phyloP scores from a whole-genome alignment of 2,329 filamentous ascomycete genomes.

The Madurella fahalii region DNA sequence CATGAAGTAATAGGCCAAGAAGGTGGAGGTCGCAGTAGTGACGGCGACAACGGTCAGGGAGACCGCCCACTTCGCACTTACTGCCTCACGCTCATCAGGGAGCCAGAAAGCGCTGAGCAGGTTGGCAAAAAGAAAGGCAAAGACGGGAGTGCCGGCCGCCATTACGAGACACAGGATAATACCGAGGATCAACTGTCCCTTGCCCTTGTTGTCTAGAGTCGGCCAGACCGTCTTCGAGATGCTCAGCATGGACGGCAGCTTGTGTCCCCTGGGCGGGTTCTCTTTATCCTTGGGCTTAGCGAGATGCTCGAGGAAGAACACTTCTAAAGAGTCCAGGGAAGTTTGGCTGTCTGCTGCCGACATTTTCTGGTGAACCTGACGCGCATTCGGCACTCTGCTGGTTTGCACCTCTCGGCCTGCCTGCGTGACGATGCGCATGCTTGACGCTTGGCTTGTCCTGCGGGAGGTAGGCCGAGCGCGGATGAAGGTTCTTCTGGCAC shows the following conservation, averaged over 20 bases:
- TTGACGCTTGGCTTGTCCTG: neutral
- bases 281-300: slow-evolving; percentile 21
- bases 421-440: slow-evolving; percentile 19
- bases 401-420: slow-evolving; percentile 18
- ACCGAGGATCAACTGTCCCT: slow-evolving; percentile 54
- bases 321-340: slow-evolving; percentile 22
- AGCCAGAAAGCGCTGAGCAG: slow-evolving; percentile 69
- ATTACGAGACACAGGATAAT: slow-evolving; percentile 59
- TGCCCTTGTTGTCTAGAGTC: slow-evolving; percentile 48
- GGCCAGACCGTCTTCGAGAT: slow-evolving; percentile 71
- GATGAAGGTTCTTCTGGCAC: neutral
- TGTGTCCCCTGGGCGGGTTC: slow-evolving; percentile 3
- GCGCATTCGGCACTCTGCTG: slow-evolving; percentile 15
- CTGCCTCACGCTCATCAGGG: slow-evolving; percentile 42
- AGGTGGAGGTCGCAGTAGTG: slow-evolving; percentile 62
- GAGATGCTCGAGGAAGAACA: slow-evolving; percentile 24
- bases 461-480: neutral
- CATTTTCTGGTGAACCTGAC: slow-evolving; percentile 1
- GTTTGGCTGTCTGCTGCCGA: neutral
- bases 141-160: slow-evolving; percentile 59
- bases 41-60: slow-evolving; percentile 64
- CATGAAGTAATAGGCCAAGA: slow-evolving; percentile 64
- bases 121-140: slow-evolving; percentile 41
- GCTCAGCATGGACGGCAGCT: slow-evolving; percentile 38
- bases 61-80: slow-evolving; percentile 63